A percentile compares a stretch with the other conserved stretches of the same genome.
phyloP scores from a whole-genome alignment of 768 basidiomycete species.

The Nidularia sp. region DNA sequence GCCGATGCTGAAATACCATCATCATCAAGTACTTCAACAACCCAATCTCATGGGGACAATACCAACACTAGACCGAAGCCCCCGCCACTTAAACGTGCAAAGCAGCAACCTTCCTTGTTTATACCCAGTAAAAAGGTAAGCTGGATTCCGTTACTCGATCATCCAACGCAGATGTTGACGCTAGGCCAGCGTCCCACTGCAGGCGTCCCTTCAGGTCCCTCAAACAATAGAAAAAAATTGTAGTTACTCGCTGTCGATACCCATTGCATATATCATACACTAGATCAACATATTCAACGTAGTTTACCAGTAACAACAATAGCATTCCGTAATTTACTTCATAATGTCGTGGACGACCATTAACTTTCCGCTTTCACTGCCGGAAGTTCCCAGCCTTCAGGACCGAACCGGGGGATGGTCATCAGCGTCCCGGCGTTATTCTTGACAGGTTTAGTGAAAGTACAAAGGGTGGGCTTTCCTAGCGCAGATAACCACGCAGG shows the following conservation, averaged over 20 bases:
- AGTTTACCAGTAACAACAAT: too few species aligned
- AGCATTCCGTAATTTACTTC: too few species aligned
- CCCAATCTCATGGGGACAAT: slow-evolving; percentile 6
- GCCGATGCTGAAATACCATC: slow-evolving; percentile 1
- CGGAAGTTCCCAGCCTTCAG: slow-evolving; percentile 84
- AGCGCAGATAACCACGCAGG: slow-evolving; percentile 82
- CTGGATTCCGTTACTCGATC: too few species aligned
- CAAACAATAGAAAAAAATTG: too few species aligned
- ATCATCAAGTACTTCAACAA: not conserved
- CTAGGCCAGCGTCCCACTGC: too few species aligned
- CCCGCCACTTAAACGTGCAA: slow-evolving; percentile 30
- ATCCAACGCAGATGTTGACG: too few species aligned
- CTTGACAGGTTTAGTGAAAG: slow-evolving; percentile 83
- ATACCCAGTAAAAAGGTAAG: slow-evolving; percentile 50
- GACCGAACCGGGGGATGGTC: slow-evolving; percentile 82
- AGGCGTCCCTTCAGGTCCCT: too few species aligned
- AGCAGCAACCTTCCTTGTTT: slow-evolving; percentile 43
- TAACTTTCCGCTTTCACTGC: slow-evolving; percentile 44
- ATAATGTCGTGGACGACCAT: not conserved
- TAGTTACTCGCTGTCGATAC: too few species aligned
- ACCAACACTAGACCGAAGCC: slow-evolving; percentile 15
- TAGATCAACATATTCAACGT: too few species aligned
- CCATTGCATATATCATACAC: too few species aligned
- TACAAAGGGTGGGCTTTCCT: slow-evolving; percentile 77
- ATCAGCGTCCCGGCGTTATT: slow-evolving; percentile 63